Evolutionary conservation across 116 monocot genomes (phyloP).

Genomic region (Trichopus zeylanicus): DNA sequence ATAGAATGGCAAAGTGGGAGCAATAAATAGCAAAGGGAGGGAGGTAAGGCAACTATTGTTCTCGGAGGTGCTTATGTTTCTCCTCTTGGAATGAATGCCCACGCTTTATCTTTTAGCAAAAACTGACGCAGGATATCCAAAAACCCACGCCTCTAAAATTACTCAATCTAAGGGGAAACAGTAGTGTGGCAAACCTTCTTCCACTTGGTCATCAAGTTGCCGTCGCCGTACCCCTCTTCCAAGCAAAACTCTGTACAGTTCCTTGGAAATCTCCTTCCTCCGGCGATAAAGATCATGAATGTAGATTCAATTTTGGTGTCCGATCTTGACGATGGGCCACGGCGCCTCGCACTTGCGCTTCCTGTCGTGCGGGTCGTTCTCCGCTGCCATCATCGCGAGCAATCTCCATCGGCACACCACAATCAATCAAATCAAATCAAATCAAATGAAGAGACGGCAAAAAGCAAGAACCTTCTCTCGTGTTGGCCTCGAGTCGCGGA

Average conservation of each 20-base stretch:
- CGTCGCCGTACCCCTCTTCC: slow-evolving; percentile 84
- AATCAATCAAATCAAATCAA: background rate
- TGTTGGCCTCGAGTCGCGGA: slow-evolving; percentile 86
- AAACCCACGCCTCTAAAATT: too few species aligned
- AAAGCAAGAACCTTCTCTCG: slow-evolving; percentile 77
- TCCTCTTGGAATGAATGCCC: too few species aligned
- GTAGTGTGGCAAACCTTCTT: slow-evolving; percentile 91
- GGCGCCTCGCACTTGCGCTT: slow-evolving; percentile 87
- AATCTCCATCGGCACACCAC: background rate
- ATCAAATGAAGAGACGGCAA: background rate
- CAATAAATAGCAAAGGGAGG: too few species aligned
- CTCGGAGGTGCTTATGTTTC: too few species aligned
- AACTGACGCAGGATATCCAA: too few species aligned
- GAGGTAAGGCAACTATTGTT: too few species aligned
- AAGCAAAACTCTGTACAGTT: slow-evolving; percentile 88
- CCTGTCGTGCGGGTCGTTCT: slow-evolving; percentile 92
- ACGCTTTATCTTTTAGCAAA: too few species aligned
- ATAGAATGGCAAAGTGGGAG: too few species aligned
- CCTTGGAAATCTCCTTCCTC: slow-evolving; percentile 91
- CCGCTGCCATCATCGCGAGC: slow-evolving; percentile 35
- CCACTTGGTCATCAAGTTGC: slow-evolving; percentile 93
- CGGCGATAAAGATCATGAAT: slow-evolving; percentile 79
- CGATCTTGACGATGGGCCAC: slow-evolving; percentile 82
- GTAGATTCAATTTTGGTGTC: slow-evolving; percentile 85
- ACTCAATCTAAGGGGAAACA: too few species aligned